Base-by-base conservation (phyloP, 2,329 filamentous ascomycete species). In the Ascosphaera acerosa region DNA sequence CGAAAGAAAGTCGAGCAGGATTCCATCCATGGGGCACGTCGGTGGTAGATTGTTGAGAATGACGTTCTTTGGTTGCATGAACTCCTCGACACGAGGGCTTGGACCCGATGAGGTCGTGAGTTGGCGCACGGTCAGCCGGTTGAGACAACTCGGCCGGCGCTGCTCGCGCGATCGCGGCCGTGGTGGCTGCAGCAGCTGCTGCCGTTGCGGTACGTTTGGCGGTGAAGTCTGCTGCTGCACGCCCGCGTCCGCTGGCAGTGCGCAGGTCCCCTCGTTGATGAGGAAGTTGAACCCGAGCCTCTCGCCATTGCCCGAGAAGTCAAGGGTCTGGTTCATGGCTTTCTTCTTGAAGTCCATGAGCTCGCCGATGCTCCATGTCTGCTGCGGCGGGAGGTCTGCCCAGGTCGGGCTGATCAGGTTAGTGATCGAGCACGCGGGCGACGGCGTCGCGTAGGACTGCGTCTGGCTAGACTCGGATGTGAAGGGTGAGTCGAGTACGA, bases 1-100 rank as follows among this genome's bases (percentile, higher is more conserved):
- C 16, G 65, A 59, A 17, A 87, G 61, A 43, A 87, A 89, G 45
- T 82, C 72, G 15, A 84, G 62, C 28, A 90, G 61, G n/a, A 91
- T 64, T 26, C 57, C 60, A 44, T 90, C 81, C 2, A 90, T 59
- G 0, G 76, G 67, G 46, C 76, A 87, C 0, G 76, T 81, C 1
- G 77, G 63, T 2, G 59, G 48, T 14, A 64, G 58, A 42, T 80
- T 77, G 7, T 5, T 15, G n/a, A 29, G 10, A 4, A 29, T n/a
- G 15, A 29, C 27, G 12, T 4, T 29, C 16, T 16, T n/a, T n/a
- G 27, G 6, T 15, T 6, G 27, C 27, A 29, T 29, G 12, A 29
- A 29, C 15, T 29, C 27, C 5, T 17, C 27, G 9, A 17, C 5
- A 7, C 15, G 16, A 4, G 27, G 15, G 12, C 10, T 5, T n/a